Conservation (phyloP, 371 early-diverging fungal species). For the Gilbertella persicaria region DNA sequence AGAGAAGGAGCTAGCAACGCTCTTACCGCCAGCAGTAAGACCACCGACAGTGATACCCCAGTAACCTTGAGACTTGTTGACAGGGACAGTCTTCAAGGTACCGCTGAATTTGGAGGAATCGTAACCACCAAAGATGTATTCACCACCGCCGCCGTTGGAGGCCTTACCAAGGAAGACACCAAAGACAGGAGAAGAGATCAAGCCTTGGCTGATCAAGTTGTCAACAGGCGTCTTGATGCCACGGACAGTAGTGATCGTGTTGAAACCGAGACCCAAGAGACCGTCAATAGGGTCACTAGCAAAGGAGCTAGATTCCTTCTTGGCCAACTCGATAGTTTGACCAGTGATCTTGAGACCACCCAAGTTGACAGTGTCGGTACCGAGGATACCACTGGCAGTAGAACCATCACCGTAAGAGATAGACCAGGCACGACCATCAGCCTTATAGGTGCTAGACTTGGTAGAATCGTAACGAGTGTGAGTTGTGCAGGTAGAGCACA, state of each 20-base stretch:
- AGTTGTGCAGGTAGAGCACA: constrained; percentile 35
- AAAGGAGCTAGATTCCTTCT: constrained; percentile 6
- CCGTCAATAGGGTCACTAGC: constrained; percentile 15
- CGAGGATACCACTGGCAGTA: too few species aligned
- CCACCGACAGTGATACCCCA: too few species aligned
- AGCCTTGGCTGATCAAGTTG: constrained; percentile 41
- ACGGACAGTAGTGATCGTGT: constrained; percentile 37
- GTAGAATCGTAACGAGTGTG: constrained; percentile 41
- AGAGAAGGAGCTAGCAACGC: constrained; percentile 6
- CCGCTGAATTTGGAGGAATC: too few species aligned
- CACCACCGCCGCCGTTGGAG: too few species aligned
- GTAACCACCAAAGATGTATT: too few species aligned
- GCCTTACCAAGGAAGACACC: too few species aligned
- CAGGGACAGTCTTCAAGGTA: too few species aligned
- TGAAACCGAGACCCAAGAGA: constrained; percentile 45
- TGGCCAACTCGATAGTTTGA: constrained; percentile 25
- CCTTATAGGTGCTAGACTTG: constrained; percentile 43
- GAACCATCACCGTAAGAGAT: too few species aligned
- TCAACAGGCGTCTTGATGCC: constrained; percentile 35
- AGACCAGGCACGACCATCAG: too few species aligned
- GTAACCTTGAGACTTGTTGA: too few species aligned
- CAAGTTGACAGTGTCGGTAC: too few species aligned
- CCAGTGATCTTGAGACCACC: constrained; percentile 16
- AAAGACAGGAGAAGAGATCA: too few species aligned
- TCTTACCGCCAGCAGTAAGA: constrained; percentile 7